These are phyloP conservation scores for Citrullus amarus DNA, from an alignment of 306 rosid species.

Conservation along the genomic window DNA sequence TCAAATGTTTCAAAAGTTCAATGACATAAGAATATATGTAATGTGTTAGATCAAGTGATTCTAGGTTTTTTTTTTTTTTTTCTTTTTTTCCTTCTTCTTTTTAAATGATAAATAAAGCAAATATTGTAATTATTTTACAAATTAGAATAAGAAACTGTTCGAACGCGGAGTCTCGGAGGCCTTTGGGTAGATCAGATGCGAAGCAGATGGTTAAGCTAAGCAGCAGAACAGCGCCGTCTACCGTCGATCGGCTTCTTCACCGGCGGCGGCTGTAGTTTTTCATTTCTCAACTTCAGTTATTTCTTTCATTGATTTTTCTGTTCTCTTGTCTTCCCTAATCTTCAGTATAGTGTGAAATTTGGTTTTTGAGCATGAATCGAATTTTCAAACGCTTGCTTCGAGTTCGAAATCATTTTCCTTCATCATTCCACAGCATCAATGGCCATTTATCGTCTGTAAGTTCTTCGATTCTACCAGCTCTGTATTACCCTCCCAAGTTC, in stretches of 20 bases:
- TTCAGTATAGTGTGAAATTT: background rate
- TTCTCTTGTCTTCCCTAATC: background rate
- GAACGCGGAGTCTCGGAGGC: background rate
- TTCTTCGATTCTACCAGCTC: background rate
- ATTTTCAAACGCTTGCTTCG: background rate
- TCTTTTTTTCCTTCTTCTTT: too few species aligned
- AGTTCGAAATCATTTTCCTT: background rate
- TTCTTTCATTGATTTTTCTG: background rate
- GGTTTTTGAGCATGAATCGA: background rate
- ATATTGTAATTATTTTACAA: too few species aligned
- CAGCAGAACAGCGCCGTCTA: background rate
- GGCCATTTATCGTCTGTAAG: constrained; percentile 5
- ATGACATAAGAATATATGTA: too few species aligned
- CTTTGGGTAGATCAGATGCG: background rate
- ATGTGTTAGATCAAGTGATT: too few species aligned
- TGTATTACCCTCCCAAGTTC: background rate
- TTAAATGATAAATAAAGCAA: too few species aligned
- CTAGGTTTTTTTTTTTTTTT: too few species aligned
- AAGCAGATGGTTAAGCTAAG: background rate
- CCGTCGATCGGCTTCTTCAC: background rate
- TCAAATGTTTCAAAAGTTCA: too few species aligned
- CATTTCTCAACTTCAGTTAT: background rate
- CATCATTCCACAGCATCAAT: background rate
- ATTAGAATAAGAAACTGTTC: background rate
- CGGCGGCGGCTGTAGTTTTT: background rate